Evolutionary conservation across 2,329 filamentous ascomycete genomes (phyloP), one percentile per base, ranked within the genome.

Genomic region (Zasmidium citrigriseum): DNA sequence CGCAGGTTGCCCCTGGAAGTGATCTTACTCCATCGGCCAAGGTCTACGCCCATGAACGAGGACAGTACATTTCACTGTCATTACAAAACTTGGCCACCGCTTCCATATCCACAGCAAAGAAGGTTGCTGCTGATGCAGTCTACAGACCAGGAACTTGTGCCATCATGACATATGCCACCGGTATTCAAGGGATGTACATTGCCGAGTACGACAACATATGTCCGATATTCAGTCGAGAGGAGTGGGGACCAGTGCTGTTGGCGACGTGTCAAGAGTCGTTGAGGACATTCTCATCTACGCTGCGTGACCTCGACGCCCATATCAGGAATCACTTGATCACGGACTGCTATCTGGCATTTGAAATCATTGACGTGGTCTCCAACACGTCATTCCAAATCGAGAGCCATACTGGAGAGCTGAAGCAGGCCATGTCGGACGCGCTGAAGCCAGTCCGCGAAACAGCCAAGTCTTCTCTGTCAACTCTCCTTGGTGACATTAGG

Each of bases 271-370:
- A 91, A 68, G 80, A 84, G 29, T 84, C 93, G 12, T 80, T 99
- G 60, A 83, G 86, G 7, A 92, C 96, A 68, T 89, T 98, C 66
- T 87, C 89, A 4, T 87, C 91, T 66, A 97, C 95, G 0, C 76
- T 98, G 54, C 86, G 90, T 24, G 93, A 98, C 69, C 82, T 99
- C 27, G 97, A 98, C 73, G 83, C 85, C 51, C 93, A 97, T 70
- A 92, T 98, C 75, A 92, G 93, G 71, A 80, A 84, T 44, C 93
- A 97, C 70, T 78, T 97, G 41, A 85, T 87, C 65, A 96, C 91
- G 0, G 95, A 99, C 73, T 98, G 93, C 75, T 98, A 91, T 73
- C 83, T 99, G 50, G 92, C 92, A 7, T 99, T 96, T 73, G 95
- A 99, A 72, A 90, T 98, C 27, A 90, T 96, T 27, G 93, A 96